Evolutionary conservation across 257 asterid genomes (phyloP), one percentile per base, ranked within the genome.

Genomic region (Ocimum tenuiflorum): DNA sequence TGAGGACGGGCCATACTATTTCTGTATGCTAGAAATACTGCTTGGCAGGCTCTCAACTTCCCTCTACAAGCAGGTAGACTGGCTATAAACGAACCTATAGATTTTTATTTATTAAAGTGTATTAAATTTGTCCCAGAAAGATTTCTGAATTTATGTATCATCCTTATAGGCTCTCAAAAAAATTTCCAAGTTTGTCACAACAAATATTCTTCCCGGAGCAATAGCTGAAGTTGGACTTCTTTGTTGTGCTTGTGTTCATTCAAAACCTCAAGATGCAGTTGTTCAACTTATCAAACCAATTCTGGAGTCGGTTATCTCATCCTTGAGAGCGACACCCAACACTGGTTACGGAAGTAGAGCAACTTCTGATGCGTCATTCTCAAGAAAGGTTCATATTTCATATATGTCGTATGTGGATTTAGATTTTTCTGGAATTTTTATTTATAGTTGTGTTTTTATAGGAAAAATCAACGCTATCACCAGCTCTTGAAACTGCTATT

Each of bases 161-260:
- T 42, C 33, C 77, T 41, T 41, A 64, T 79, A 94, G 99, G 99
- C 97, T 70, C 88, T 94, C 63, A 86, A 79, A 69, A 94, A 88
- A 74, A 83, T 90, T 74, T 83, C 95, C 75, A 94, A 85, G 82
- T 94, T 94, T 76, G 97, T 88, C 78, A 82, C 79, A 6, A 71
- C 91, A 71, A 94, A 86, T 85, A 88, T 94, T 80, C 96, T 94
- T 80, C 97, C 96, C 63, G 99, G 99, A 77, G 99, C 99, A 29
- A 86, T 90, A 80, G 95, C 95, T 24, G 99, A 94, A 80, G 95
- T 94, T 62, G 99, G 97, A 73, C 77, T 90, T 77, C 96, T 90
- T 67, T 90, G 99, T 78, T 85, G 97, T 83, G 99, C 99, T 48
- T 94, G 96, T 76, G 88, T 94, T 71, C 95, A 91, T 79, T 75